Percentiles rank a stretch among this genome's conserved stretches.
Evolutionary conservation across 228 moss, liverwort and hornwort species (phyloP).

Genomic region (Sphagnum fallax): DNA sequence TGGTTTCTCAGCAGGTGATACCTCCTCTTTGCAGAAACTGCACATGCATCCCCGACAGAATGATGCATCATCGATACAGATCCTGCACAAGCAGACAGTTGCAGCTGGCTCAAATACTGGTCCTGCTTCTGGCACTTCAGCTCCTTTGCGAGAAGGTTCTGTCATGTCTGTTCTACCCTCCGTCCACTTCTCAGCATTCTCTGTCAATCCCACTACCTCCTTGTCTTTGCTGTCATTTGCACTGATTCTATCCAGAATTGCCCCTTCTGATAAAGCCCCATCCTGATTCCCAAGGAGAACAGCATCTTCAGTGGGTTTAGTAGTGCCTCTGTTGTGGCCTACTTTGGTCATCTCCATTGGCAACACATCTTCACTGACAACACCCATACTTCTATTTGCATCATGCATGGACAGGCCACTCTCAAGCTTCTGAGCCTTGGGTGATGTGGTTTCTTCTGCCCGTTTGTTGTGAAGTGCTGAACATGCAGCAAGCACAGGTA

Average conservation of each 20-base stretch:
- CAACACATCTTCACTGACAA: neutral
- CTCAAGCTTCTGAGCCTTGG: neutral
- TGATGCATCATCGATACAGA: constrained; percentile 18
- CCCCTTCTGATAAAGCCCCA: neutral
- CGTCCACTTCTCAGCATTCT: neutral
- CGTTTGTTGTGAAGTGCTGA: neutral
- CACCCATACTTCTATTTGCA: neutral
- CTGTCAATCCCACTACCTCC: neutral
- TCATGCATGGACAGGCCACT: neutral
- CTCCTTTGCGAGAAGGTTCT: neutral
- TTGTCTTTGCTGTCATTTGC: neutral
- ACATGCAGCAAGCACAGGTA: neutral
- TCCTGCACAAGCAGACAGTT: constrained; percentile 27
- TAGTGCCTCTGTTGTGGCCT: neutral
- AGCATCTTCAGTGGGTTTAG: neutral
- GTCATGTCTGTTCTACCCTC: neutral
- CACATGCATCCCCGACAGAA: constrained; percentile 51
- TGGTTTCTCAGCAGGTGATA: constrained; percentile 19
- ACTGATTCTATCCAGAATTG: neutral
- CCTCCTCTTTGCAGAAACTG: constrained; percentile 14
- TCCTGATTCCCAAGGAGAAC: neutral
- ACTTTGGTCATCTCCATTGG: neutral
- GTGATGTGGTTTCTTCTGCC: neutral
- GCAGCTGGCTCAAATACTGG: constrained; percentile 3
- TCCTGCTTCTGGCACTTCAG: neutral